Conservation (phyloP, 176 grass and related monocot genomes). For the Triticum urartu region DNA sequence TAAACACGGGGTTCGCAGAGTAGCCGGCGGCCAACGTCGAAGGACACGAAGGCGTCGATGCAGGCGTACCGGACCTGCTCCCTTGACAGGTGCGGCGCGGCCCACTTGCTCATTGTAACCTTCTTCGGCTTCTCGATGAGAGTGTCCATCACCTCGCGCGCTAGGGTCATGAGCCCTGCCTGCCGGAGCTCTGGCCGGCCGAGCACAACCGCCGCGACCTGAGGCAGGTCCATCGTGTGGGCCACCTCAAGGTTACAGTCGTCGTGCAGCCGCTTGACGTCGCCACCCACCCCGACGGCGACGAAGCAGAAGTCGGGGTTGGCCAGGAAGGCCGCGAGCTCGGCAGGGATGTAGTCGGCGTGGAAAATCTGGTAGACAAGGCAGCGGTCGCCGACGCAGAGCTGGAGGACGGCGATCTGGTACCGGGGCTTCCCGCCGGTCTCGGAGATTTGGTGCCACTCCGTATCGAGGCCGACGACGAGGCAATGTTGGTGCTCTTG, state of each 20-base stretch:
- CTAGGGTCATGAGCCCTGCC: constrained; percentile 38
- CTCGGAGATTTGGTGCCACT: constrained; percentile 44
- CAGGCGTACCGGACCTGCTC: constrained; percentile 58
- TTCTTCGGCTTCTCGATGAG: constrained; percentile 23
- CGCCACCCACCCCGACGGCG: constrained; percentile 39
- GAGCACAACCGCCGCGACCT: constrained; percentile 23
- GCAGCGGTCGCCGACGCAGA: constrained; percentile 58
- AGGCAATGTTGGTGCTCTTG: background rate
- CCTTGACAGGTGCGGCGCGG: background rate
- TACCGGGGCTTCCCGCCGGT: background rate
- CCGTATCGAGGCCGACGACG: constrained; percentile 63
- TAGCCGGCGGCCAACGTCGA: constrained; percentile 34
- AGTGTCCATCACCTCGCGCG: constrained; percentile 28
- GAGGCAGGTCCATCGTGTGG: constrained; percentile 27
- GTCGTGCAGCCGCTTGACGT: constrained; percentile 27
- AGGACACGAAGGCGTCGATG: constrained; percentile 54
- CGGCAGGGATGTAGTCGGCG: constrained; percentile 21
- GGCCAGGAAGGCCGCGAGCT: constrained; percentile 30
- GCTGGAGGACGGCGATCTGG: constrained; percentile 53
- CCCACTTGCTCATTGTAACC: constrained; percentile 49
- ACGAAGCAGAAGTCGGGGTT: constrained; percentile 38
- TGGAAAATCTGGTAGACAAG: constrained; percentile 55
- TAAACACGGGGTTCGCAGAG: no score
- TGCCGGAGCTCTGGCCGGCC: constrained; percentile 10
- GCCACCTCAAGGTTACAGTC: constrained; percentile 28